Base-by-base conservation (phyloP, 768 basidiomycete species). In the Trametes maxima region DNA sequence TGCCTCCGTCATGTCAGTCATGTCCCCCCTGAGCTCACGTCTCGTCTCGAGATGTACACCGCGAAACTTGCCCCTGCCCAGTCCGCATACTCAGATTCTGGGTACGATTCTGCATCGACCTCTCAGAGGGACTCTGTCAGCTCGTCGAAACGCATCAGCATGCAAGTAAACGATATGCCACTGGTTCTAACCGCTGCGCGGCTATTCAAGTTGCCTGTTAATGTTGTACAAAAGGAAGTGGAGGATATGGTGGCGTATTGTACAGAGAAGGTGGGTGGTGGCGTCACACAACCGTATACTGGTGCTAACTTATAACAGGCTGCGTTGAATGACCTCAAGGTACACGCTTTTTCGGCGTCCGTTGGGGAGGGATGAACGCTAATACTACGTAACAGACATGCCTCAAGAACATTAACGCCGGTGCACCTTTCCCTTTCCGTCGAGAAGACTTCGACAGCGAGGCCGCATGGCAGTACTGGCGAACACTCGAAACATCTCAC, bases 371-470 rank as follows among this genome's bases (percentile, higher is more conserved):
- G 44, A 14, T 21, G 40, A 28, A 57, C 67, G 54, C 66, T 37
- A 51, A 64, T 60, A 42, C 1, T 42, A 43, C 57, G 24, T 22
- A 69, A 5, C 68, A 95, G 91, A 91, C 90, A 37, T 95, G 91
- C 70, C 78, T 98, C 55, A 96, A 96, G 78, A 92, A 94, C 65
- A 90, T 98, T 70, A 92, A 89, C 55, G 88, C 90, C 14, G 90
- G 92, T 24, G 80, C 82, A 13, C 77, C 89, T 1, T 95, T 95
- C 70, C 94, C 95, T 1, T 93, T 91, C 19, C 83, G 88, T 52
- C 81, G 90, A 65, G 88, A 92, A 63, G 95, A 98, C 72, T 98
- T 98, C 69, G 83, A 86, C 36, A 87, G 74, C 55, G 90, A 94
- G 5, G 84, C 85, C 2, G 92, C 91, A 0, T 98, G 90, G 86